These are phyloP conservation scores for Persicaria maculosa DNA, from an alignment of 148 eudicot species.

Conservation along the genomic window DNA sequence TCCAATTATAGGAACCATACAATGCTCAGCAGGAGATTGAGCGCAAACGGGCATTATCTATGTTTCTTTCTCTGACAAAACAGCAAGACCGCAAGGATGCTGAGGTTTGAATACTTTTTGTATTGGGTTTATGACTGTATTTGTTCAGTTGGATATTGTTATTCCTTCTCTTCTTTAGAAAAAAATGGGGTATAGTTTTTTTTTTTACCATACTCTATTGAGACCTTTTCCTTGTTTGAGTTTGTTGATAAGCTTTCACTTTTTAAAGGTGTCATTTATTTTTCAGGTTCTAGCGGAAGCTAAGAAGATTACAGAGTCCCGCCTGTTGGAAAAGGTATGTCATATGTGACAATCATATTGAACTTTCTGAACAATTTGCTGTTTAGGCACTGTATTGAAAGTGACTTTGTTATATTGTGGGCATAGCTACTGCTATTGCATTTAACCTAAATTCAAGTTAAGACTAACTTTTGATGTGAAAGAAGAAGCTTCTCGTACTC, in stretches of 20 bases:
- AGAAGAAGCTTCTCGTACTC: not conserved
- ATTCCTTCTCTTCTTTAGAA: not conserved
- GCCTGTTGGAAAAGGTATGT: slow-evolving; percentile 65
- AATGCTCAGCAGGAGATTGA: slow-evolving; percentile 77
- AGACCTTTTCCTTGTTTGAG: not conserved
- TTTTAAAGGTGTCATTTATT: slow-evolving; percentile 1
- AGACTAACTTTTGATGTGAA: not conserved
- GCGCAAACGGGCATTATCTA: slow-evolving; percentile 78
- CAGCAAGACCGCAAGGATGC: slow-evolving; percentile 92
- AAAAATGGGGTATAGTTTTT: too few relatives aligned
- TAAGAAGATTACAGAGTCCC: slow-evolving; percentile 64
- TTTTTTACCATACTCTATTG: not conserved
- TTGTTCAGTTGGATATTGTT: not conserved
- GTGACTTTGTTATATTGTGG: not conserved
- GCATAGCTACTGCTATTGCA: not conserved
- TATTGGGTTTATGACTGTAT: not conserved
- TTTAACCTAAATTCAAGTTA: not conserved
- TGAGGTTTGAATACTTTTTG: slow-evolving; percentile 47
- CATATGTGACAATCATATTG: slow-evolving; percentile 19
- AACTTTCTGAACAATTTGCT: not conserved
- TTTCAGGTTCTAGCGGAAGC: slow-evolving; percentile 89
- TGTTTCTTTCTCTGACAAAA: slow-evolving; percentile 93
- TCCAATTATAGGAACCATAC: slow-evolving; percentile 56
- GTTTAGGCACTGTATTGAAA: not conserved
- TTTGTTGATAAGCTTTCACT: not conserved